Evolutionary conservation across 345 rosid species (phyloP), one percentile per base, ranked within the genome.

Genomic region (Ceriops tagal): DNA sequence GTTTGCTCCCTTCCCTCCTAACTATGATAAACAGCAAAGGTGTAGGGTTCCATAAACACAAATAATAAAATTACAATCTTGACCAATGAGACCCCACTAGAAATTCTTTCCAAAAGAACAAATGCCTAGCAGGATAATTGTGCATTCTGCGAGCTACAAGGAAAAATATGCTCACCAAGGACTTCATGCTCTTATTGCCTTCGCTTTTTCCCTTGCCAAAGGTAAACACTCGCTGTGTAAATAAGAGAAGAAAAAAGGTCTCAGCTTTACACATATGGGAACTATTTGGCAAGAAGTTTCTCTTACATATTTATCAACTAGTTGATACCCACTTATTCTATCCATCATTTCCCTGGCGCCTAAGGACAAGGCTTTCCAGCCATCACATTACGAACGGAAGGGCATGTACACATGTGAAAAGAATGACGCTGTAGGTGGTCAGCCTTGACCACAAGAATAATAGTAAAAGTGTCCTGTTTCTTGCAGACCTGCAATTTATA

Each of bases 1-100:
- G 74, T 93, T 93, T 46, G 98, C 98, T 77, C 98, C 97, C 59
- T 93, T 93, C 53, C 97, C 97, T 73, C 98, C 98, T 84, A 91
- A 85, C 98, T 93, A 67, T 66, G 68, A 35, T 28, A 13, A 47
- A 34, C 27, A 61, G 16, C 19, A 13, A 27, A 43, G 52, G 67
- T n/a, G 37, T 18, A n/a, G n/a, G 22, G 31, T 13, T 53, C 27
- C 32, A 32, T 30, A 24, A 24, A 16, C 18, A 13, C 49, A 43
- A 43, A 43, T 43, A 43, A 43, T 19, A 43, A 43, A 43, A 3
- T 16, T 16, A 8, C 10, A n/a, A 32, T 3, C 5, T 16, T 30
- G 15, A 34, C 27, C 65, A 61, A n/a, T 43, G 49, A 43, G 49
- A 43, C 49, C 49, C 49, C 49, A 8, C 59, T 20, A 27, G 16